Conservation (phyloP, 2,329 filamentous ascomycete species). For the Diaporthe vexans region DNA sequence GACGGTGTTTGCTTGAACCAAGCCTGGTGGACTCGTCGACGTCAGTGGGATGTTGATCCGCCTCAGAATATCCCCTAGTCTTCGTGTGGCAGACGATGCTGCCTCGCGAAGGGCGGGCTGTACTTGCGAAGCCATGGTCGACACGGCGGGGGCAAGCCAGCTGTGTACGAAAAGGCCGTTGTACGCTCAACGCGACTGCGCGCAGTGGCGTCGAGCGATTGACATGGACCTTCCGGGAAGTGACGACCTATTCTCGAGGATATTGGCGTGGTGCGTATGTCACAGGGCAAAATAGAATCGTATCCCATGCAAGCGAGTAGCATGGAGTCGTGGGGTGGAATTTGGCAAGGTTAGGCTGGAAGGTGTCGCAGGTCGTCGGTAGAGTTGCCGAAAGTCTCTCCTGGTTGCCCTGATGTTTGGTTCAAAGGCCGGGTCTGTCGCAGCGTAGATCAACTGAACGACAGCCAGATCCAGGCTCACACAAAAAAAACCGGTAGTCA, state of each 20-base stretch:
- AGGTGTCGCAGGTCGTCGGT: not conserved
- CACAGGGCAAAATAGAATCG: not conserved
- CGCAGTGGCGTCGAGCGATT: slow-evolving; percentile 34
- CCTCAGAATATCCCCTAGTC: slow-evolving; percentile 59
- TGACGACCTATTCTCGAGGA: not conserved
- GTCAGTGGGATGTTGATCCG: slow-evolving; percentile 74
- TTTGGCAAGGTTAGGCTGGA: not conserved
- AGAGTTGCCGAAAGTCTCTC: not conserved
- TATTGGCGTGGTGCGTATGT: slow-evolving; percentile 4
- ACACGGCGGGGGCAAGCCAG: slow-evolving; percentile 39
- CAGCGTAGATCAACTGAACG: not conserved
- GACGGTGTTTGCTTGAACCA: slow-evolving; percentile 72
- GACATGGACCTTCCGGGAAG: slow-evolving; percentile 25
- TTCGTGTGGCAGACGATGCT: slow-evolving; percentile 51
- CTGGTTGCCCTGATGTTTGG: not conserved
- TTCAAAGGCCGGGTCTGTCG: not conserved
- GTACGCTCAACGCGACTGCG: slow-evolving; percentile 35
- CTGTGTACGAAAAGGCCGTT: slow-evolving; percentile 27
- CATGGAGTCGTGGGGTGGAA: not conserved
- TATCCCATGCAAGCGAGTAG: slow-evolving; percentile 24
- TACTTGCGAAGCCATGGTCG: slow-evolving; percentile 57
- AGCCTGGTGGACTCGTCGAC: slow-evolving; percentile 70
- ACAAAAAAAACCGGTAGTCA: not conserved
- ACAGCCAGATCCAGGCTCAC: slow-evolving; percentile 12
- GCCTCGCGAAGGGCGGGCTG: slow-evolving; percentile 51